Evolutionary conservation across 805 yeast genomes (phyloP).

Genomic region (Saccharomyces kudriavzevii): DNA sequence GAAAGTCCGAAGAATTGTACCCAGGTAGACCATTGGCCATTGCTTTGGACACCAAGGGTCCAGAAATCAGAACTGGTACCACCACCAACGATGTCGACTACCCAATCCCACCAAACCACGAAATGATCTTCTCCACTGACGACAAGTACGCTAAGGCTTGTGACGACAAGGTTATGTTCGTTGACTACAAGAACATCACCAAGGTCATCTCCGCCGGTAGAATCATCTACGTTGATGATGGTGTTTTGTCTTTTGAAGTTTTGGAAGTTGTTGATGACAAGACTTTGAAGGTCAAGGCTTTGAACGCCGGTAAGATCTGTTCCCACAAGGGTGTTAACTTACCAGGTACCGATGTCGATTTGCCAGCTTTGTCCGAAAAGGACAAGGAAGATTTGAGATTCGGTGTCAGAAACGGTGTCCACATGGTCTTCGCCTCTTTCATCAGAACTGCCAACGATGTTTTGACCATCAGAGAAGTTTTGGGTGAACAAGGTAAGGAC

Average conservation of each 20-base stretch:
- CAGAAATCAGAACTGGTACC: constrained; percentile 98
- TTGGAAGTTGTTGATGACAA: constrained; percentile 68
- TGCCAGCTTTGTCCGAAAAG: constrained; percentile 96
- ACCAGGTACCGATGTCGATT: constrained; percentile 97
- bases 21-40: constrained; percentile 96
- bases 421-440: constrained; percentile 97
- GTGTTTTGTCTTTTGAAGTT: constrained; percentile 93
- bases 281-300: constrained; percentile 78
- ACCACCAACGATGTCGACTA: constrained; percentile 73
- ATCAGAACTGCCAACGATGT: constrained; percentile 93
- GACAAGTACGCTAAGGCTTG: constrained; percentile 62
- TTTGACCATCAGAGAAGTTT: constrained; percentile 79
- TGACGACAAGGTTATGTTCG: constrained; percentile 75
- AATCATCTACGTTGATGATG: constrained; percentile 93
- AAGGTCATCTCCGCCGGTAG: constrained; percentile 83
- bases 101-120: constrained; percentile 78
- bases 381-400: constrained; percentile 86
- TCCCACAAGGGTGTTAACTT: constrained; percentile 99
- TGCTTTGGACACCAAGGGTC: constrained; percentile 98
- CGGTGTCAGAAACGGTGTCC: constrained; percentile 96
- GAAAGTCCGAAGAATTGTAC: constrained; percentile 83
- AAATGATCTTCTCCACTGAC: constrained; percentile 90
- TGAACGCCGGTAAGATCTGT: constrained; percentile 91
- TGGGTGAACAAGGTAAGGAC: constrained; percentile 94
- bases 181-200: constrained; percentile 95